phyloP scores from a whole-genome alignment of 2,329 filamentous ascomycete genomes.

The Fusarium tanahbumbuense region DNA sequence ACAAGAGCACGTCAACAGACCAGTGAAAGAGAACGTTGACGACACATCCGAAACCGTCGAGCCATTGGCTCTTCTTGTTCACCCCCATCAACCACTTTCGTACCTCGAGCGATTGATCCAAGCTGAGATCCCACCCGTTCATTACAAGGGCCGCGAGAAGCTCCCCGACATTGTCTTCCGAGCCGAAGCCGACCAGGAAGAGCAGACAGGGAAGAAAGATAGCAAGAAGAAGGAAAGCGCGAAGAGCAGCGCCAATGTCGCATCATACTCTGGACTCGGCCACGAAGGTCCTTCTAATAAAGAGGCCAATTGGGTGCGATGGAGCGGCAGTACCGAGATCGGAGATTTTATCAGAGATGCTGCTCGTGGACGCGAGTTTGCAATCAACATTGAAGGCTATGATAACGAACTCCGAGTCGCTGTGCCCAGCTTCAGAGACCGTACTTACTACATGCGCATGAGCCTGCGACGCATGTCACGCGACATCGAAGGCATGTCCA shows the following conservation, averaged over 20 bases:
- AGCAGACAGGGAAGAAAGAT: conserved; percentile 51
- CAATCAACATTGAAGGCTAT: conserved; percentile 81
- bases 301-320: conserved; percentile 77
- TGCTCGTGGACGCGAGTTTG: conserved; percentile 84
- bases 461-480: conserved; percentile 77
- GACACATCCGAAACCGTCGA: conserved; percentile 66
- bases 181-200: conserved; percentile 77
- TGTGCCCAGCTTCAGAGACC: conserved; percentile 88
- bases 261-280: conserved; percentile 77
- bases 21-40: conserved; percentile 51
- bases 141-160: conserved; percentile 73
- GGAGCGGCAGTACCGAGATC: conserved; percentile 89
- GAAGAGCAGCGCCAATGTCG: conserved; percentile 60
- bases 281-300: conserved; percentile 64
- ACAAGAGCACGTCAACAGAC: conserved; percentile 56
- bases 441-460: conserved; percentile 89
- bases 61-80: conserved; percentile 84
- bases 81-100: conserved; percentile 90
- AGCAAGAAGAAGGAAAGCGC: conserved; percentile 45
- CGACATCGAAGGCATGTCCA: conserved; percentile 75
- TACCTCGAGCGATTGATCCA: conserved; percentile 92
- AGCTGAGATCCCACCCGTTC: conserved; percentile 80
- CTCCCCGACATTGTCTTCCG: conserved; percentile 82
- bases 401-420: conserved; percentile 75
- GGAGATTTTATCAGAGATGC: conserved; percentile 95